Base-by-base conservation (phyloP, 2,329 filamentous ascomycete species). In the Colletotrichum musae region DNA sequence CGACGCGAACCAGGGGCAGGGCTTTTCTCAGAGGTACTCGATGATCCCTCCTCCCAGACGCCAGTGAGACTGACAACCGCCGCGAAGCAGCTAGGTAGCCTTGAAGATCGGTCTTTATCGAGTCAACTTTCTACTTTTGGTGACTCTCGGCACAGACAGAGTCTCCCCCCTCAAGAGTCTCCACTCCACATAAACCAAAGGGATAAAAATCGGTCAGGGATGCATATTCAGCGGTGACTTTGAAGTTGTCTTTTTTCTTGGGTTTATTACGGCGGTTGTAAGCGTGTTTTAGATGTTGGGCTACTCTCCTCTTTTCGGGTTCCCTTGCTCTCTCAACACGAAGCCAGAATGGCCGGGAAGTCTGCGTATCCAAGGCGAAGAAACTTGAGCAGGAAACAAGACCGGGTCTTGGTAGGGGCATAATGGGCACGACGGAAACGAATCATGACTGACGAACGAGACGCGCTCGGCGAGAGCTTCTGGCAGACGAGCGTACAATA, bases 1-100 rank as follows among this genome's bases (percentile, higher is more conserved):
- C 6, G 53, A 64, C 13, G 13, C 28, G 53, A 56, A 50, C 48
- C 62, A 58, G 52, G 51, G 60, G 45, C 45, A 64, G 52, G 12
- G 10, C 13, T 48, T 54, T 24, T 21, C 36, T 45, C 58, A 41
- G 41, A 48, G 58, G 18, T 51, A 50, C 24, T 50, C 12, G 18
- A 12, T 50, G 45, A n/a, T 18, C 4, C 18, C 18, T 16, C 16
- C 45, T 47, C 45, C 18, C 6, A 36, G 32, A 36, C 21, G 21
- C 47, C 18, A 18, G 12, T 50, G 47, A 50, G 5, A 15, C 47
- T 50, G 47, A 50, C 21, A 50, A 9, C 10, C 5, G 7, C 18
- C 21, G 47, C 47, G n/a, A 18, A 21, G 47, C 13, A 15, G 41
- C 13, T 43, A 43, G 41, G 16, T n/a, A 21, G 15, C 2, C 45